Conservation (phyloP, 1,284 basidiomycete species). For the Rugosomyces carneus region DNA sequence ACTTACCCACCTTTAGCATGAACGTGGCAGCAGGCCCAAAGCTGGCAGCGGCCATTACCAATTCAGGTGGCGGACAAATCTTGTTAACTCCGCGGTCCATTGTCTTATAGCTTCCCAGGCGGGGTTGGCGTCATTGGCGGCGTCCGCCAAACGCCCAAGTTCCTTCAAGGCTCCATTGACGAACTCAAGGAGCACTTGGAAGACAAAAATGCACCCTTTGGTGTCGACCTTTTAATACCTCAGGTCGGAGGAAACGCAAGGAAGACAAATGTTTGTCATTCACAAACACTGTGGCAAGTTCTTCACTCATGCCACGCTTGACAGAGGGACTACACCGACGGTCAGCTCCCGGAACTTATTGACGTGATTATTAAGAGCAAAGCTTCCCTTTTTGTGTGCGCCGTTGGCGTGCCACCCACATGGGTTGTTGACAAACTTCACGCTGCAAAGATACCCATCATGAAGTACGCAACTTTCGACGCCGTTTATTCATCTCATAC, state of each 20-base stretch:
- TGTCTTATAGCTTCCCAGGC: slow-evolving; percentile 27
- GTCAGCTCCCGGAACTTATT: slow-evolving; percentile 68
- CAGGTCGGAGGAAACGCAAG: slow-evolving; percentile 74
- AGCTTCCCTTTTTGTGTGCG: slow-evolving; percentile 77
- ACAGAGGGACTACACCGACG: slow-evolving; percentile 72
- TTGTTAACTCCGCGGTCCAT: not conserved
- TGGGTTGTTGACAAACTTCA: slow-evolving; percentile 79
- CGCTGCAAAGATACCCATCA: slow-evolving; percentile 70
- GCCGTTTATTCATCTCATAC: not conserved
- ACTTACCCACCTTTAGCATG: slow-evolving; percentile 46
- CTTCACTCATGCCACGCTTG: slow-evolving; percentile 2
- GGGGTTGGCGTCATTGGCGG: slow-evolving; percentile 86
- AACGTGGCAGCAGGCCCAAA: slow-evolving; percentile 79
- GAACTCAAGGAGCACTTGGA: slow-evolving; percentile 68
- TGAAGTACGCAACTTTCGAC: slow-evolving; percentile 61
- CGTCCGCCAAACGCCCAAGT: slow-evolving; percentile 62
- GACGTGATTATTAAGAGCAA: slow-evolving; percentile 77
- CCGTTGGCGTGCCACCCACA: slow-evolving; percentile 80
- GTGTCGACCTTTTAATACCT: slow-evolving; percentile 76
- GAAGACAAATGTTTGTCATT: slow-evolving; percentile 64
- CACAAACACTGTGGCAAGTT: not conserved
- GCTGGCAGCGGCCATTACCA: slow-evolving; percentile 74
- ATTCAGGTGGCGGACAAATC: slow-evolving; percentile 43
- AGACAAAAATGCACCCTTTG: slow-evolving; percentile 75
- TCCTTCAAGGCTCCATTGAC: slow-evolving; percentile 55